Conservation (phyloP, 208 protist species). For the Tritrichomonas musculus region DNA sequence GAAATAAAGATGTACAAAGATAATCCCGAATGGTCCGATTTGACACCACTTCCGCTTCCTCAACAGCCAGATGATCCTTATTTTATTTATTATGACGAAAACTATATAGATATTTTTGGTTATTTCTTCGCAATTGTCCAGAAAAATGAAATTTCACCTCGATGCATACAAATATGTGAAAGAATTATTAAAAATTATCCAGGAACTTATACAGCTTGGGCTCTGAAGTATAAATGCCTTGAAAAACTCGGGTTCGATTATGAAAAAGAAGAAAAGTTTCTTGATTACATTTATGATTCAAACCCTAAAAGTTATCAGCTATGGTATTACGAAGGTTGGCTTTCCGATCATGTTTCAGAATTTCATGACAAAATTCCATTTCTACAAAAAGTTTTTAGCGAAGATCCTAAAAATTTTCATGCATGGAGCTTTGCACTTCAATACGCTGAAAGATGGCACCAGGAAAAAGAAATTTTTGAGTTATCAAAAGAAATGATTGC, state of each 20-base stretch:
- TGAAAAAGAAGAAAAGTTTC: not conserved
- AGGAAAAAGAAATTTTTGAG: not conserved
- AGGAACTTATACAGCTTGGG: not conserved
- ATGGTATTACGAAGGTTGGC: not conserved
- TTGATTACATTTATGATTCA: not conserved
- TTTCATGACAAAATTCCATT: not conserved
- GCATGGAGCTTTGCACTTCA: not conserved
- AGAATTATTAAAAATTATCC: not conserved
- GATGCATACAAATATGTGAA: not conserved
- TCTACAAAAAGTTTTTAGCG: not conserved
- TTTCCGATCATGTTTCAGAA: not conserved
- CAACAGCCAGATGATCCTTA: not conserved
- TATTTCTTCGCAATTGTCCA: not conserved
- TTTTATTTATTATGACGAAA: not conserved
- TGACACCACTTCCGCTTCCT: not conserved
- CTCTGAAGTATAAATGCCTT: not conserved
- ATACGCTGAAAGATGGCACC: not conserved
- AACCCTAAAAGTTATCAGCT: not conserved
- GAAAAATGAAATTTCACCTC: not conserved
- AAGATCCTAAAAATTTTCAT: conserved; percentile 8
- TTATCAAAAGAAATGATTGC: not conserved
- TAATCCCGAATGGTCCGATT: not conserved
- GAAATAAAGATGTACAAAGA: not conserved
- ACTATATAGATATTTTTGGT: not conserved
- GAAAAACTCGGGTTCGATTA: not conserved